phyloP scores from a whole-genome alignment of 768 basidiomycete species.

The Suillus paluster region DNA sequence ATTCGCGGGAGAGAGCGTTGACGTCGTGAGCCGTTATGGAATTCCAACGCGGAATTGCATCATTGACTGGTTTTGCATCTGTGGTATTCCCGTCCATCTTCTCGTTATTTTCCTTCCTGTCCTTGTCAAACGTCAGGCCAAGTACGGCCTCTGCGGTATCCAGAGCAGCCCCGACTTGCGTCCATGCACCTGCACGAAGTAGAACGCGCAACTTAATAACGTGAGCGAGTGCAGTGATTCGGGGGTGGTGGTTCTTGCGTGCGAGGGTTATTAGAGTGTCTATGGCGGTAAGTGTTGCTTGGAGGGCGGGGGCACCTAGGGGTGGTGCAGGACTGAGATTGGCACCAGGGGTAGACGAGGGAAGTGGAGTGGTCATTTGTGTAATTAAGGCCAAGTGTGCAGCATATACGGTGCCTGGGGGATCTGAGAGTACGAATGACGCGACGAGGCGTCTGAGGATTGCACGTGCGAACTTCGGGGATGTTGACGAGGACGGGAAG shows the following conservation, averaged over 20 bases:
- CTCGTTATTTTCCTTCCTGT: not conserved
- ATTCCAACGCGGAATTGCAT: too few species aligned
- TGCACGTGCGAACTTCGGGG: constrained; percentile 59
- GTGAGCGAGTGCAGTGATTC: too few species aligned
- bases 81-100: not conserved
- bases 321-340: constrained; percentile 2
- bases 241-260: too few species aligned
- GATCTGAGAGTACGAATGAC: constrained; percentile 39
- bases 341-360: constrained; percentile 5
- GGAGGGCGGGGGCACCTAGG: constrained; percentile 25
- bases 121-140: not conserved
- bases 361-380: constrained; percentile 37
- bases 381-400: constrained; percentile 61
- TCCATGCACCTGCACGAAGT: constrained; percentile 24
- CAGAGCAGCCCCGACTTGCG: constrained; percentile 48
- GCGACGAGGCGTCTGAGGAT: constrained; percentile 22
- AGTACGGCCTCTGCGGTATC: not conserved
- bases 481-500: not conserved
- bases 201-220: too few species aligned
- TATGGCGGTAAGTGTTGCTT: constrained; percentile 36
- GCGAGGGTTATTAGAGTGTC: too few species aligned
- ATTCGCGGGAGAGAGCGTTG: constrained; percentile 13
- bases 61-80: not conserved
- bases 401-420: constrained; percentile 56
- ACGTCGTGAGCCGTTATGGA: constrained; percentile 36